Evolutionary conservation across 169 alveolate species (phyloP).

Genomic region (Cryptosporidium canis): DNA sequence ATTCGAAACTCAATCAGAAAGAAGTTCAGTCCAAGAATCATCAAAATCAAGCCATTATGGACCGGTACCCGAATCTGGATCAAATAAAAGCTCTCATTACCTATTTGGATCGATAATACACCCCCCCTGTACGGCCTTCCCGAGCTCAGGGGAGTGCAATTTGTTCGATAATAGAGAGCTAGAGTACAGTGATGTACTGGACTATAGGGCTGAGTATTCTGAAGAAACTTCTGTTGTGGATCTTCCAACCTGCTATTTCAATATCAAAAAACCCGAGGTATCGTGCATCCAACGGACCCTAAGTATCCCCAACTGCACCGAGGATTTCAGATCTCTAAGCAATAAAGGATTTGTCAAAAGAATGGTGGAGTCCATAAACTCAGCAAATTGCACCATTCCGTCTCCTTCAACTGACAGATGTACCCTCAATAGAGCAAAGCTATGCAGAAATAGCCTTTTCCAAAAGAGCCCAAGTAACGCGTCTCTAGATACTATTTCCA

Average conservation of each 20-base stretch:
- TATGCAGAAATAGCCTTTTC: not conserved
- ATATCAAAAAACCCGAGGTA: not conserved
- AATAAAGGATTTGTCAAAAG: constrained; percentile 40
- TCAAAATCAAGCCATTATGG: constrained; percentile 15
- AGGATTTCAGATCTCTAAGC: not conserved
- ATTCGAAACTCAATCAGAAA: constrained; percentile 11
- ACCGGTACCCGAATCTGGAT: not conserved
- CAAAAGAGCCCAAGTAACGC: constrained; percentile 30
- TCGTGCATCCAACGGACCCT: not conserved
- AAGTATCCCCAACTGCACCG: not conserved
- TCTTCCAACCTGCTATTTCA: constrained; percentile 5
- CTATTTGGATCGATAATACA: not conserved
- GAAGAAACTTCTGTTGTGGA: constrained; percentile 4
- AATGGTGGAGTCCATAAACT: constrained; percentile 19
- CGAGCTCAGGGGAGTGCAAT: not conserved
- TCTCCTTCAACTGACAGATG: not conserved
- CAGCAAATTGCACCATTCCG: not conserved
- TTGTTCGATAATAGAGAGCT: constrained; percentile 28
- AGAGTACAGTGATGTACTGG: constrained; percentile 49
- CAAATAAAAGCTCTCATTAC: not conserved
- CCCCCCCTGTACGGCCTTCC: not conserved
- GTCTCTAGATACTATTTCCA: constrained; percentile 32
- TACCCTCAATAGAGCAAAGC: not conserved
- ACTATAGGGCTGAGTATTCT: constrained; percentile 52
- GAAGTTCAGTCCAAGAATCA: constrained; percentile 21